Conservation (phyloP, 2,329 filamentous ascomycete species). For the Blumeriella jaapii region DNA sequence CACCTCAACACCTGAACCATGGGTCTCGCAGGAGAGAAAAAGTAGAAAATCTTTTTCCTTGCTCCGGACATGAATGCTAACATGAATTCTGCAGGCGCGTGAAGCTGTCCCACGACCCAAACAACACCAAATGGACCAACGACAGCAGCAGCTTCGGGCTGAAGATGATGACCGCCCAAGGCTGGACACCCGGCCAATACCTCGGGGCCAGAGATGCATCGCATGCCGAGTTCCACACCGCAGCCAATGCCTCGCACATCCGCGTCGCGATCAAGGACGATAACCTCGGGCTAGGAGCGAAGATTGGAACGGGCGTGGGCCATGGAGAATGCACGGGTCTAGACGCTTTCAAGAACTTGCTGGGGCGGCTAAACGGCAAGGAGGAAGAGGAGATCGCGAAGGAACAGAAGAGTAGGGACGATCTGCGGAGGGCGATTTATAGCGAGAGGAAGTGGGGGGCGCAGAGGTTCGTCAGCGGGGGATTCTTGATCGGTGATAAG, state of each 20-base stretch:
- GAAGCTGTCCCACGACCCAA: constrained; percentile 83
- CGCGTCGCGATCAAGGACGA: constrained; percentile 81
- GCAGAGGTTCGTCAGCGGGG: constrained; percentile 82
- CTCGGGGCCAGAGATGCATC: constrained; percentile 68
- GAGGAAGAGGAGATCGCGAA: constrained; percentile 59
- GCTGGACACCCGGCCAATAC: constrained; percentile 78
- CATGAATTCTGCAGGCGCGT: constrained; percentile 32
- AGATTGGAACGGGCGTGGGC: constrained; percentile 52
- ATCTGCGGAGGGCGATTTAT: constrained; percentile 62
- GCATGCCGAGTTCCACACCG: constrained; percentile 66
- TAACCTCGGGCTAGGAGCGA: constrained; percentile 78
- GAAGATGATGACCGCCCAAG: constrained; percentile 75
- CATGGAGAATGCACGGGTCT: constrained; percentile 71
- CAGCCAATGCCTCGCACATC: constrained; percentile 76
- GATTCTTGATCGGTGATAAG: constrained; percentile 51
- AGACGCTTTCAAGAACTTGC: constrained; percentile 72
- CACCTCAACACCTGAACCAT: constrained; percentile 35
- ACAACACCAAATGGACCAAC: constrained; percentile 87
- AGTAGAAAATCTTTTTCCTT: constrained; percentile 35
- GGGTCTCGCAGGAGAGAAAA: constrained; percentile 58
- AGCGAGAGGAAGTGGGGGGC: constrained; percentile 64
- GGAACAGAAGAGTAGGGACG: constrained; percentile 56
- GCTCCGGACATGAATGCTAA: not conserved
- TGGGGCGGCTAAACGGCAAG: constrained; percentile 85
- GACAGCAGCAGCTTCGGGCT: constrained; percentile 79